Evolutionary conservation across 768 basidiomycete species (phyloP).

Genomic region (Lactifluus pinguis): DNA sequence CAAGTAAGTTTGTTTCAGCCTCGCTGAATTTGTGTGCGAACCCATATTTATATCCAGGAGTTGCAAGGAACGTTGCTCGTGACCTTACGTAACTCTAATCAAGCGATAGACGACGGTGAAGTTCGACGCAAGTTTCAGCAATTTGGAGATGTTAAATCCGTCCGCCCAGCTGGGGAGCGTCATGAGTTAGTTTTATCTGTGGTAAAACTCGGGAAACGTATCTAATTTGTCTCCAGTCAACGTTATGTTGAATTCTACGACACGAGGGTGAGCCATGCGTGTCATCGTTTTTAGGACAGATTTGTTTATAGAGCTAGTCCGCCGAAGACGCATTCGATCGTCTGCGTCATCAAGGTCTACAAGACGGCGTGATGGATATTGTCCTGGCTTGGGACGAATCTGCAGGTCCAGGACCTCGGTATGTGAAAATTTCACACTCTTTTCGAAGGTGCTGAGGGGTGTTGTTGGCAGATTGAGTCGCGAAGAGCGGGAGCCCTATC

Average conservation of each 20-base stretch:
- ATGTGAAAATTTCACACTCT: not conserved
- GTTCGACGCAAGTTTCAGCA: slow-evolving; percentile 79
- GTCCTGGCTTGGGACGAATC: slow-evolving; percentile 74
- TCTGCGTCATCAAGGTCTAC: slow-evolving; percentile 65
- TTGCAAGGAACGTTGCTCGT: slow-evolving; percentile 81
- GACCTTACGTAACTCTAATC: slow-evolving; percentile 60
- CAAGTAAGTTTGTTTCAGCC: slow-evolving; percentile 41
- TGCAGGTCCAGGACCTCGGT: slow-evolving; percentile 33
- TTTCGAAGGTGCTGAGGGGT: slow-evolving; percentile 1
- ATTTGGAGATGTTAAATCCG: slow-evolving; percentile 83
- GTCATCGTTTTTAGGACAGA: not conserved
- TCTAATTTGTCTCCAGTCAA: slow-evolving; percentile 44
- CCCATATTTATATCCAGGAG: slow-evolving; percentile 34
- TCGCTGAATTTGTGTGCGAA: not conserved
- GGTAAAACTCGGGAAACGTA: not conserved
- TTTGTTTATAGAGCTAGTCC: slow-evolving; percentile 37
- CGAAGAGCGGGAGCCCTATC: slow-evolving; percentile 27
- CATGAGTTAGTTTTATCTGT: slow-evolving; percentile 31
- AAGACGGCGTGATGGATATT: slow-evolving; percentile 86
- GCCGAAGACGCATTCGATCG: slow-evolving; percentile 73
- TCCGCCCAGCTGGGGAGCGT: slow-evolving; percentile 57
- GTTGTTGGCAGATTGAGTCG: slow-evolving; percentile 22
- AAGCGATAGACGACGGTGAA: slow-evolving; percentile 75
- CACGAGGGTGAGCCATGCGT: slow-evolving; percentile 49
- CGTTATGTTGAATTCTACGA: slow-evolving; percentile 94